A percentile compares a stretch with the other conserved stretches of the same genome.
Conservation (phyloP, 768 basidiomycete genomes). For the Trametes maxima region DNA sequence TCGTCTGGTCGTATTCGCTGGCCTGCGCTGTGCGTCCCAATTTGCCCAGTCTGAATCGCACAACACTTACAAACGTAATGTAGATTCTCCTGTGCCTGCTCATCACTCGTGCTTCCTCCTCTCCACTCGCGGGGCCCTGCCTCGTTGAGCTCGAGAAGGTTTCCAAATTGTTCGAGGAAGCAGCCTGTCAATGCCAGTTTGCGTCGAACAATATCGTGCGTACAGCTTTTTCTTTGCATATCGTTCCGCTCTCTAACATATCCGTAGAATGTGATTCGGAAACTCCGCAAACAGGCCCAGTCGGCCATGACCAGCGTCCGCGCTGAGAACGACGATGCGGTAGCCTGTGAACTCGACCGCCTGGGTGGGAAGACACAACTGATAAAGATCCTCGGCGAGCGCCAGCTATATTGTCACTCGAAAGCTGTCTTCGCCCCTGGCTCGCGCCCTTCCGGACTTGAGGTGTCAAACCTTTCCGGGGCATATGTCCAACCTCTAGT, state of each 20-base stretch:
- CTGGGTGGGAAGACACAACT: constrained; percentile 37
- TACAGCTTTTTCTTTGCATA: background rate
- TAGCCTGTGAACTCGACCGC: constrained; percentile 34
- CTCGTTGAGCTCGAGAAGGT: constrained; percentile 39
- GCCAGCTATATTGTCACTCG: background rate
- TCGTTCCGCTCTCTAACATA: background rate
- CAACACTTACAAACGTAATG: background rate
- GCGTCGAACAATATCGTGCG: constrained; percentile 33
- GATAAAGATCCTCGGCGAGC: constrained; percentile 22
- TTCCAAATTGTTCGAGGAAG: constrained; percentile 35
- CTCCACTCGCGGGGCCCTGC: constrained; percentile 38
- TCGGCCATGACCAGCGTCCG: constrained; percentile 28
- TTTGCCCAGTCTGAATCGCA: too few species aligned
- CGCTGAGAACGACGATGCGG: constrained; percentile 12
- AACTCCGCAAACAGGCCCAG: constrained; percentile 34
- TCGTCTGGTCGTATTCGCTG: constrained; percentile 68
- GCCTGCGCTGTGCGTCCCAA: constrained; percentile 58
- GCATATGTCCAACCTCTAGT: constrained; percentile 49
- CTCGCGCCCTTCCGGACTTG: background rate
- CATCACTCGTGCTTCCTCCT: constrained; percentile 41
- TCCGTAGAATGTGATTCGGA: constrained; percentile 33
- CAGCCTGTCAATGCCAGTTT: constrained; percentile 26
- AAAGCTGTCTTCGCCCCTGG: background rate
- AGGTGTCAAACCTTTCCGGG: constrained; percentile 5
- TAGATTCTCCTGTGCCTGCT: constrained; percentile 36